phyloP scores from a whole-genome alignment of 2,329 filamentous ascomycete genomes.

The Fusarium sacchari region DNA sequence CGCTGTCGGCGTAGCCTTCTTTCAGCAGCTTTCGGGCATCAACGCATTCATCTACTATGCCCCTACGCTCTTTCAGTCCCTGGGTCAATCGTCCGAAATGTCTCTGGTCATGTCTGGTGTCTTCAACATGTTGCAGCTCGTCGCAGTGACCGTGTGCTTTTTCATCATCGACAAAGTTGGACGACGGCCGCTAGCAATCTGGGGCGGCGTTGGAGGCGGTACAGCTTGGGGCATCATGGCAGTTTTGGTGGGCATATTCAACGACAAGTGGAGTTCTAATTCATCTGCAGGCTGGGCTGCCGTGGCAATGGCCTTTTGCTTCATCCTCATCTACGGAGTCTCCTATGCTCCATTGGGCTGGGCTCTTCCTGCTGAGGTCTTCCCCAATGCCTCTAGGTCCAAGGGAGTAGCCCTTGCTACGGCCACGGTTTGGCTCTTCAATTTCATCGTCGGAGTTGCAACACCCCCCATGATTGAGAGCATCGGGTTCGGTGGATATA shows the following conservation, averaged over 20 bases:
- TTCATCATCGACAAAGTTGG: slow-evolving; percentile 48
- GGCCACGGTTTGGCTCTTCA: slow-evolving; percentile 49
- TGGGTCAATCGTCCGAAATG: slow-evolving; percentile 44
- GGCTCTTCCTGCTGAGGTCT: slow-evolving; percentile 51
- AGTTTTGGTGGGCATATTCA: slow-evolving; percentile 22
- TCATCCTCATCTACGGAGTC: slow-evolving; percentile 8
- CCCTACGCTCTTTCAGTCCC: slow-evolving; percentile 41
- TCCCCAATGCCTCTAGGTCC: slow-evolving; percentile 47
- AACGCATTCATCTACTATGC: slow-evolving; percentile 42
- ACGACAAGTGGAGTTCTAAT: slow-evolving; percentile 25
- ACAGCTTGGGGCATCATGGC: slow-evolving; percentile 27
- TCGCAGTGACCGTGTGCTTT: slow-evolving; percentile 42
- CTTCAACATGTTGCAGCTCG: slow-evolving; percentile 49
- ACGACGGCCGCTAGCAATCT: slow-evolving; percentile 36
- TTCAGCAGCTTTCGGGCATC: slow-evolving; percentile 40
- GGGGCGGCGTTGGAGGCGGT: slow-evolving; percentile 20
- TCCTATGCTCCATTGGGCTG: slow-evolving; percentile 50
- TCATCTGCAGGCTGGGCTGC: slow-evolving; percentile 24
- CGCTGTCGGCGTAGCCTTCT: slow-evolving; percentile 35
- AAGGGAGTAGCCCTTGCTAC: slow-evolving; percentile 51
- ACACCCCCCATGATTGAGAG: slow-evolving; percentile 64
- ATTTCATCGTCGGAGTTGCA: slow-evolving; percentile 57
- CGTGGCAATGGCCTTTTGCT: slow-evolving; percentile 22
- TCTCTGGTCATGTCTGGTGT: slow-evolving; percentile 48
- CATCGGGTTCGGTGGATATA: slow-evolving; percentile 58